phyloP scores from a whole-genome alignment of 352 stramenopile species.

The Pythium volutum region DNA sequence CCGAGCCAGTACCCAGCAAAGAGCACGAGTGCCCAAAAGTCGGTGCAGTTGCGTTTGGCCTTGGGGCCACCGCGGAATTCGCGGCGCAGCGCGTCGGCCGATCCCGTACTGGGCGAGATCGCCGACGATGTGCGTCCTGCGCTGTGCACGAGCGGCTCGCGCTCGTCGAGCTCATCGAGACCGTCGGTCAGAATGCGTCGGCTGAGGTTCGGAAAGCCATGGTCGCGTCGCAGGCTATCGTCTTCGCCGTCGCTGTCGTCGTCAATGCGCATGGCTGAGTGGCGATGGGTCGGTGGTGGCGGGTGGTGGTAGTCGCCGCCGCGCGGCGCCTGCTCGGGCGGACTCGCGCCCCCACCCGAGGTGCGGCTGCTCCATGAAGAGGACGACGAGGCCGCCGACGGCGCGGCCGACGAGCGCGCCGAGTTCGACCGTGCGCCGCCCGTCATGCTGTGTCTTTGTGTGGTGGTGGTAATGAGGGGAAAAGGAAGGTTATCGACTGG shows the following conservation, averaged over 20 bases:
- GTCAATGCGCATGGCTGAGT: conserved; percentile 12
- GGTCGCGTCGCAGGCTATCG: conserved; percentile 4
- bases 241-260: conserved; percentile 24
- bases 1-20: conserved; percentile 72
- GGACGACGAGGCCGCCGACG: neutral
- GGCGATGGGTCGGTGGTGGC: neutral
- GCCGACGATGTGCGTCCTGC: conserved; percentile 31
- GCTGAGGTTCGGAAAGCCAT: neutral
- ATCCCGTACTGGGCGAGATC: conserved; percentile 50
- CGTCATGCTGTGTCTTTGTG: conserved; percentile 1
- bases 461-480: neutral
- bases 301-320: conserved; percentile 12
- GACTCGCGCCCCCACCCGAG: conserved; percentile 6
- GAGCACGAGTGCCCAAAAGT: conserved; percentile 50
- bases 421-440: conserved; percentile 1
- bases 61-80: conserved; percentile 41
- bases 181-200: neutral
- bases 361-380: neutral
- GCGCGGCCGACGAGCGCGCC: conserved; percentile 1
- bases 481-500: neutral
- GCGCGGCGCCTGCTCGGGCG: neutral
- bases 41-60: conserved; percentile 49
- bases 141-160: conserved; percentile 35
- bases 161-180: conserved; percentile 30
- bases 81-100: conserved; percentile 32